These are phyloP conservation scores for Cyclocybe aegerita DNA, from an alignment of 768 basidiomycete genomes.

Conservation along the genomic window DNA sequence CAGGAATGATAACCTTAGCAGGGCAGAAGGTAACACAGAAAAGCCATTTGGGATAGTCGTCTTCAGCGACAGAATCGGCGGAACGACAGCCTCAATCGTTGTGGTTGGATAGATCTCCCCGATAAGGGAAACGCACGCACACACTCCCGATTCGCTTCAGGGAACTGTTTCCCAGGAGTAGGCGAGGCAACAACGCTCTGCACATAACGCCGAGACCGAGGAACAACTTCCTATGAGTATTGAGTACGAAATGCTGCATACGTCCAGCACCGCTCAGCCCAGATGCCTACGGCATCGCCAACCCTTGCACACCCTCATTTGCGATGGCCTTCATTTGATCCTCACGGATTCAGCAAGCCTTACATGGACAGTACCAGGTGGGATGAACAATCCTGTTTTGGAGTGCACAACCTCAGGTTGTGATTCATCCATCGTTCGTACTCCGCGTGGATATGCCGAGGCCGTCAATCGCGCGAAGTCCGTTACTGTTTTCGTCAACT, in stretches of 20 bases:
- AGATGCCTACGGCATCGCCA: too few relatives aligned
- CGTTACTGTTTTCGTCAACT: constrained; percentile 27
- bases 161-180: constrained; percentile 33
- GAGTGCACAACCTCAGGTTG: constrained; percentile 13
- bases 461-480: constrained; percentile 42
- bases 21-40: constrained; percentile 26
- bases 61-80: constrained; percentile 31
- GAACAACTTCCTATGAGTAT: constrained; percentile 4
- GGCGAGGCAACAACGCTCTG: constrained; percentile 11
- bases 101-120: constrained; percentile 32
- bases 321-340: constrained; percentile 10
- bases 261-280: constrained; percentile 2
- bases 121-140: constrained; percentile 24
- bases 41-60: constrained; percentile 29
- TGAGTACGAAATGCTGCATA: constrained; percentile 17
- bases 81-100: constrained; percentile 25
- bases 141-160: constrained; percentile 16
- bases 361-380: constrained; percentile 16
- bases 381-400: constrained; percentile 23
- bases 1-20: constrained; percentile 28
- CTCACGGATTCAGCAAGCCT: constrained; percentile 4
- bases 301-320: constrained; percentile 6
- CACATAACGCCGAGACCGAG: not conserved
- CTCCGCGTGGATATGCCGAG: constrained; percentile 26
- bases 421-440: not conserved